A percentile compares a stretch with the other conserved stretches of the same genome.
Conservation (phyloP, 148 eudicot genomes). For the Fagopyrum esculentum region DNA sequence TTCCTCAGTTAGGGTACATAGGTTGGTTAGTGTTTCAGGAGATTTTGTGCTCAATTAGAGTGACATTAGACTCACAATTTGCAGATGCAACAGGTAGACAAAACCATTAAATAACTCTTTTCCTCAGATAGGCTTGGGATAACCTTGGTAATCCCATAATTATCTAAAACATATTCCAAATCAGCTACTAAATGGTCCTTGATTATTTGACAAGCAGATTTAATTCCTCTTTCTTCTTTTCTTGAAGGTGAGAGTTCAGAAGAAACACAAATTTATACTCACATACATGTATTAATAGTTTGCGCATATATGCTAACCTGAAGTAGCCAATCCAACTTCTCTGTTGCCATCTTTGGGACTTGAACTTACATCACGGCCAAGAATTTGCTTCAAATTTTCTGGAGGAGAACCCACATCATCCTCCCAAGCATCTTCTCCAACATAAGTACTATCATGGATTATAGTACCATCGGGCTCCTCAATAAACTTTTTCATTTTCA, state of each 20-base stretch:
- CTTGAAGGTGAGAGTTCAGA: background rate
- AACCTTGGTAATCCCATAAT: background rate
- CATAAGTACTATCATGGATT: slow-evolving; percentile 66
- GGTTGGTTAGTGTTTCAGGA: background rate
- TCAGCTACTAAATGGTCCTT: background rate
- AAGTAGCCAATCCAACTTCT: slow-evolving; percentile 43
- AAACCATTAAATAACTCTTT: background rate
- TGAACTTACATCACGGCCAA: slow-evolving; percentile 38
- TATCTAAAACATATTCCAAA: slow-evolving; percentile 2
- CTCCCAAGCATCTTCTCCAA: slow-evolving; percentile 95
- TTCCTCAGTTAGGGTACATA: background rate
- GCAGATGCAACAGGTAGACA: slow-evolving; percentile 7
- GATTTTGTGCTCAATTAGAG: background rate
- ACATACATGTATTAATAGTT: background rate
- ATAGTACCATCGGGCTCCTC: slow-evolving; percentile 69
- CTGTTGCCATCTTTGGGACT: slow-evolving; percentile 40
- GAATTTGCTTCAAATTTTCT: slow-evolving; percentile 35
- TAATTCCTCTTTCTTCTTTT: background rate
- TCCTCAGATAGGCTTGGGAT: background rate
- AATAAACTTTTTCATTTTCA: slow-evolving; percentile 69
- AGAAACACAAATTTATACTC: background rate
- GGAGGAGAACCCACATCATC: slow-evolving; percentile 45
- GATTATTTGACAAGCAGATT: background rate
- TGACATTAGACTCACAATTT: background rate
- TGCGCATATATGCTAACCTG: slow-evolving; percentile 41